phyloP scores from a whole-genome alignment of 2,329 filamentous ascomycete genomes.

The Fusarium guadeloupense region DNA sequence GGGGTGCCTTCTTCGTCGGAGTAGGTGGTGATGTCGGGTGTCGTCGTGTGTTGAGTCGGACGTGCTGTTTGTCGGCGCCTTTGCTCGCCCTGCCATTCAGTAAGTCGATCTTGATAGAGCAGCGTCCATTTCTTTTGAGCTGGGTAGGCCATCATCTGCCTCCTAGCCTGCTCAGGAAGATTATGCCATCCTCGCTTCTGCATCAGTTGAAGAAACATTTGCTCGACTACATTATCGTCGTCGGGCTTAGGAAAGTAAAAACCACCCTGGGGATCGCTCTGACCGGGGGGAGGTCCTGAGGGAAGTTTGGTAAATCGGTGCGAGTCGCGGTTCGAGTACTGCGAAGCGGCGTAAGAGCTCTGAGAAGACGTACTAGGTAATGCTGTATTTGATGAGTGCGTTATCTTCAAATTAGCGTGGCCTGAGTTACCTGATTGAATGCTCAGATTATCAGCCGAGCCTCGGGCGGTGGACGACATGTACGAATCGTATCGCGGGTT shows the following conservation, averaged over 20 bases:
- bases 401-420: slow-evolving; percentile 51
- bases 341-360: slow-evolving; percentile 60
- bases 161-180: slow-evolving; percentile 89
- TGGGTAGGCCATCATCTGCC: slow-evolving; percentile 96
- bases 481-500: slow-evolving; percentile 73
- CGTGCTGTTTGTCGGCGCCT: slow-evolving; percentile 82
- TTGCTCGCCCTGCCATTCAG: slow-evolving; percentile 93
- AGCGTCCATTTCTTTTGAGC: slow-evolving; percentile 97
- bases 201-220: slow-evolving; percentile 94
- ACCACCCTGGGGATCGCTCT: slow-evolving; percentile 54
- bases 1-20: slow-evolving; percentile 95
- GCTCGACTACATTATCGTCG: slow-evolving; percentile 85
- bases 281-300: slow-evolving; percentile 46
- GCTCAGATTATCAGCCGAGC: slow-evolving; percentile 63
- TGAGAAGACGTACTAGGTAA: slow-evolving; percentile 66
- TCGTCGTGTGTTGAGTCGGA: slow-evolving; percentile 74
- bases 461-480: slow-evolving; percentile 67
- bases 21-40: slow-evolving; percentile 75
- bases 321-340: slow-evolving; percentile 53
- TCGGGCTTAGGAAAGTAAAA: slow-evolving; percentile 76
- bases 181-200: slow-evolving; percentile 98
- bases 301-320: slow-evolving; percentile 66
- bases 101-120: slow-evolving; percentile 92
- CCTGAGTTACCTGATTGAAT: slow-evolving; percentile 65
- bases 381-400: slow-evolving; percentile 53